phyloP scores from a whole-genome alignment of 73 alveolate genomes.

The Uronychia binucleata region DNA sequence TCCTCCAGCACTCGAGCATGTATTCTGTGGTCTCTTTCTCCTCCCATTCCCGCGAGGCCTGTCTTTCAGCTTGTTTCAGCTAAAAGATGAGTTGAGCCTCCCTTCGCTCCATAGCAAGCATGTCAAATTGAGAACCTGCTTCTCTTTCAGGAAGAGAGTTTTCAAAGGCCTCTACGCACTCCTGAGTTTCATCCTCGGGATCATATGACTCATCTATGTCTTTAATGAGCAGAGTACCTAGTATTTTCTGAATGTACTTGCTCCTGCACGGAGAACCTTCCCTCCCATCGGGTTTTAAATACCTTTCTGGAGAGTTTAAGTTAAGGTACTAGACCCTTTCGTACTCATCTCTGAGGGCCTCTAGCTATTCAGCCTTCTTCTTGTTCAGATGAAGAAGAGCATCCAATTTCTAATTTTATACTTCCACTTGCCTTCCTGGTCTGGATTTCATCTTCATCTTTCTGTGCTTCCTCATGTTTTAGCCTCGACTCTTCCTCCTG shows the following conservation, averaged over 20 bases:
- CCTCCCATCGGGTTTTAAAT: not conserved
- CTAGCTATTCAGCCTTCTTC: too few species aligned
- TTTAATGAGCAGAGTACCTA: not conserved
- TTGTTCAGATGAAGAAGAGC: too few species aligned
- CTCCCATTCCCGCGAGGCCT: not conserved
- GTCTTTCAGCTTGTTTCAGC: not conserved
- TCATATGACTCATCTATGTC: not conserved
- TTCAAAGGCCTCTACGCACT: not conserved
- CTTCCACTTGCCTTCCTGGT: too few species aligned
- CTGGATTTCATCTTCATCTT: too few species aligned
- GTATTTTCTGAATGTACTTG: not conserved
- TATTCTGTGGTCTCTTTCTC: not conserved
- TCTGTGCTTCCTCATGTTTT: too few species aligned
- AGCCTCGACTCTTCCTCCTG: too few species aligned
- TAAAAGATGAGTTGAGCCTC: not conserved
- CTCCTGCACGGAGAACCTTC: not conserved
- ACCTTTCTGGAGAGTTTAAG: not conserved
- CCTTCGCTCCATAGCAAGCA: not conserved
- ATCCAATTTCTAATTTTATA: too few species aligned
- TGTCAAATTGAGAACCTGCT: not conserved
- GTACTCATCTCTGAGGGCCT: not conserved
- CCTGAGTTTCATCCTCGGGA: not conserved
- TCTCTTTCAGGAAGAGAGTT: too few species aligned
- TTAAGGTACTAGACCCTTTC: not conserved
- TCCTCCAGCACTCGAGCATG: not conserved